Base-by-base conservation (phyloP, 2,329 filamentous ascomycete genomes). In the Elsinoe fawcettii region DNA sequence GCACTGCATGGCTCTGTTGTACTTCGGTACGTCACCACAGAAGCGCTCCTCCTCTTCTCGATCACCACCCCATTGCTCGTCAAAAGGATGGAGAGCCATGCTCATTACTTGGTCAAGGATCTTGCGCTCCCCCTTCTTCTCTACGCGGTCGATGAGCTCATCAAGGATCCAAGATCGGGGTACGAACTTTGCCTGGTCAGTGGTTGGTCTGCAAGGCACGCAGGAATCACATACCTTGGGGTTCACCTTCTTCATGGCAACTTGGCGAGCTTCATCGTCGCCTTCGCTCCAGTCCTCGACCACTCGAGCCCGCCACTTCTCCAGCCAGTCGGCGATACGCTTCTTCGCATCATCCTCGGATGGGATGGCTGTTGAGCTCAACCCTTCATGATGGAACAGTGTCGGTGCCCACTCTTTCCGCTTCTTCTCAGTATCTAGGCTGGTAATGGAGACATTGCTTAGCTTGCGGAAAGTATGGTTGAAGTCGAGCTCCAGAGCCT, bases 81-180 rank as follows among this genome's bases (percentile, higher is more conserved):
- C 80, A 66, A 96, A 99, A 0, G 93, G 93, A 65, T 89, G 78
- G 39, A 92, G 74, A 2, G 85, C 82, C 84, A 97, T 87, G 44
- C 89, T 82, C 85, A 95, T 89, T 22, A 93, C 78, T 27, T 85
- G 79, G 11, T 81, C 77, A 44, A 99, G 70, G 34, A 97, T 84
- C 7, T 90, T 85, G 57, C 88, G 79, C 66, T 99, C 91, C 2
- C 84, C 83, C 54, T 85, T 83, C 69, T 88, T 88, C 71, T 97
- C 90, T 0, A 97, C 91, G 8, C 89, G 81, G 46, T 87, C 82
- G 63, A 99, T 97, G 12, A 99, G 71, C 71, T 99, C 93, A 69
- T 97, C 92, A 18, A 99, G 77, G 54, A 99, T 82, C 91, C 92
- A 99, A 16, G 87, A 85, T 47, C 90, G 82, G 0, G 93, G 90